phyloP scores from a whole-genome alignment of 2,329 filamentous ascomycete species.

The Myrmaecium sp. region DNA sequence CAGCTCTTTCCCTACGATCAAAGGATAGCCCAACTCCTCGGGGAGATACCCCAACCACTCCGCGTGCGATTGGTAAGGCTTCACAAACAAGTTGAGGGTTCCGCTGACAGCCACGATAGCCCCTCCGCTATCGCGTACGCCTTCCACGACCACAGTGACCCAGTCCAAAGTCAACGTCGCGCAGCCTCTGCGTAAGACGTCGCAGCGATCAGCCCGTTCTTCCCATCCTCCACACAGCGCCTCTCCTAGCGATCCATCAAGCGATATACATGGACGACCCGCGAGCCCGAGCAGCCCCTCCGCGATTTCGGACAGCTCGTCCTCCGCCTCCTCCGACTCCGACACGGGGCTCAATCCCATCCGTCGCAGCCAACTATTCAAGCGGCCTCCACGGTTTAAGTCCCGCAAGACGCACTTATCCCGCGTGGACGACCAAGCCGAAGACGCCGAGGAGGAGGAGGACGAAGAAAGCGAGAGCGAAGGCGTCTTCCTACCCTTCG shows the following conservation, averaged over 20 bases:
- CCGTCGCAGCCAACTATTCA: slow-evolving; percentile 27
- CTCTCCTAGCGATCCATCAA: slow-evolving; percentile 6
- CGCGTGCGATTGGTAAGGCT: slow-evolving; percentile 6
- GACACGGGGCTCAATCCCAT: slow-evolving; percentile 16
- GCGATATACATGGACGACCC: no score
- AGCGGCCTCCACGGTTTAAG: slow-evolving; percentile 21
- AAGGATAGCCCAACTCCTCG: slow-evolving; percentile 38
- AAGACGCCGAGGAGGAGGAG: slow-evolving; percentile 24
- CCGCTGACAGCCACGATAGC: slow-evolving; percentile 6
- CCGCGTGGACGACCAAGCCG: slow-evolving; percentile 16
- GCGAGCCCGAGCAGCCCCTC: slow-evolving; percentile 11
- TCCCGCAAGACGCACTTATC: slow-evolving; percentile 13
- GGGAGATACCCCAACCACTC: slow-evolving; percentile 30
- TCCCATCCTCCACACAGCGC: slow-evolving; percentile 2
- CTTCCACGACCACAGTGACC: slow-evolving; percentile 31
- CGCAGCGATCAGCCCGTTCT: no score
- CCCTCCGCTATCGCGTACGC: slow-evolving; percentile 25
- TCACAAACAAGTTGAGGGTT: not conserved
- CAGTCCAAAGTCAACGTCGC: slow-evolving; percentile 16
- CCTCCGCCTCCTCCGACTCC: slow-evolving; percentile 11
- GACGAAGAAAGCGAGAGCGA: slow-evolving; percentile 40
- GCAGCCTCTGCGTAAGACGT: slow-evolving; percentile 6
- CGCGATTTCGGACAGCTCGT: slow-evolving; percentile 14
- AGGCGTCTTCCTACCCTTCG: slow-evolving; percentile 26
- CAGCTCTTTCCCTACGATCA: slow-evolving; percentile 38